phyloP scores from a whole-genome alignment of 2,329 filamentous ascomycete species.

The Scytalidium lignicola region DNA sequence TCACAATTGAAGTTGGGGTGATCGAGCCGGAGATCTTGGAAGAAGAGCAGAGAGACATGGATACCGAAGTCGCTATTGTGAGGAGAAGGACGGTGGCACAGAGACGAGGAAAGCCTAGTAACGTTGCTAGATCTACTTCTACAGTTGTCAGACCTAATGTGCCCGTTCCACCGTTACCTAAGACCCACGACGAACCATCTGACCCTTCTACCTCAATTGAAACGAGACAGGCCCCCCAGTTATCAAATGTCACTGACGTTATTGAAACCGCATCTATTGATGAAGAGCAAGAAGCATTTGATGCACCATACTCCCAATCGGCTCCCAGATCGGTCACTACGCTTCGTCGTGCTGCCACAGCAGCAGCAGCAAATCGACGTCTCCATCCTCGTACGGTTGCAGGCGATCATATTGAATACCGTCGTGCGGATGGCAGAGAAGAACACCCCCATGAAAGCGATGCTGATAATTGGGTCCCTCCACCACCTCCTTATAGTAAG shows the following conservation, averaged over 20 bases:
- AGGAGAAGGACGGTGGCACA: slow-evolving; percentile 68
- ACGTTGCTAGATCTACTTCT: slow-evolving; percentile 46
- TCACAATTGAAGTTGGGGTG: slow-evolving; percentile 71
- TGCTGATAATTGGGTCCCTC: slow-evolving; percentile 83
- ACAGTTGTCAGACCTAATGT: slow-evolving; percentile 23
- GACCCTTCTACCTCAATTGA: slow-evolving; percentile 6
- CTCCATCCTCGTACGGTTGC: slow-evolving; percentile 55
- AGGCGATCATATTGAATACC: slow-evolving; percentile 54
- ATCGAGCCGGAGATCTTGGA: slow-evolving; percentile 63
- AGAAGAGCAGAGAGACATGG: slow-evolving; percentile 70
- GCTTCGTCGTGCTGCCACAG: slow-evolving; percentile 67
- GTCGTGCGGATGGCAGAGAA: slow-evolving; percentile 62
- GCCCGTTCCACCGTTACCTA: slow-evolving; percentile 19
- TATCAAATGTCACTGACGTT: slow-evolving; percentile 10
- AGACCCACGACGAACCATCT: slow-evolving; percentile 13
- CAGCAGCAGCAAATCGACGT: slow-evolving; percentile 68
- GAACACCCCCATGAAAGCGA: slow-evolving; percentile 82
- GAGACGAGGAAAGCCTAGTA: slow-evolving; percentile 41
- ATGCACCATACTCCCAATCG: slow-evolving; percentile 68
- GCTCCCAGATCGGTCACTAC: slow-evolving; percentile 66
- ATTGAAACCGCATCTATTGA: slow-evolving; percentile 23
- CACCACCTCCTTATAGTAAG: slow-evolving; percentile 73
- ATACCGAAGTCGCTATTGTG: slow-evolving; percentile 73
- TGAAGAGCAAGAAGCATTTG: slow-evolving; percentile 47
- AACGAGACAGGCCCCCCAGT: slow-evolving; percentile 8